Evolutionary conservation across 1,139 yeast genomes (phyloP), one percentile per base, ranked within the genome.

Genomic region (Blastobotrys malaysiensis): DNA sequence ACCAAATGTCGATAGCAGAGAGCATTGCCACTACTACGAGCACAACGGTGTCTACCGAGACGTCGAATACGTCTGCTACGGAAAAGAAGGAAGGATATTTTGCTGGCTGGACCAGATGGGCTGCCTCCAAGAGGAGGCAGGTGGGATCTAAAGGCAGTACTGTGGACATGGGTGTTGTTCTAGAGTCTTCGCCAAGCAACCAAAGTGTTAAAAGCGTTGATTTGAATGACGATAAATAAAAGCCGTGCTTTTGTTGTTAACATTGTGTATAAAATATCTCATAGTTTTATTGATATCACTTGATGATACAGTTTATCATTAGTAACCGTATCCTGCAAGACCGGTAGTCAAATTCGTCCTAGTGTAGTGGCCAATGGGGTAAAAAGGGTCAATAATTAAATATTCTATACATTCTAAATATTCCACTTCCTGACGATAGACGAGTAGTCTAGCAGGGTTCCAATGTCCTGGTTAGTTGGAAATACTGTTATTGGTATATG

Each of bases 401-500:
- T 43, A 43, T 43, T 44, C 24, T 20, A 20, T 20, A 21, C 31
- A 21, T 26, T 20, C 50, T 55, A 61, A n/a, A 62, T 48, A 9
- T 53, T 51, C 61, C 63, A 62, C 27, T 58, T 45, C 16, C 64
- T 51, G 19, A 52, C 49, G 26, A 54, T 52, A 20, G 58, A 44
- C 9, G 63, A 47, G 49, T 61, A 64, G 36, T 63, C 67, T 14
- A 64, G 51, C 14, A 65, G 54, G 2, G 69, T 67, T 9, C 65
- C 61, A 36, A 67, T 65, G 53, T 67, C 69, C 48, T 66, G 68
- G 52, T 66, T 65, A 1, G 70, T 67, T 0, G 70, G 69, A 44
- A 60, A 59, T 14, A 67, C 69, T 27, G 61, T 58, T 5, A 71
- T 49, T 0, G 74, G 74, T 20, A 71, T 67, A 9, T 69, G 65